Evolutionary conservation across 257 asterid genomes (phyloP).

Genomic region (Jaltomata sinuosa): DNA sequence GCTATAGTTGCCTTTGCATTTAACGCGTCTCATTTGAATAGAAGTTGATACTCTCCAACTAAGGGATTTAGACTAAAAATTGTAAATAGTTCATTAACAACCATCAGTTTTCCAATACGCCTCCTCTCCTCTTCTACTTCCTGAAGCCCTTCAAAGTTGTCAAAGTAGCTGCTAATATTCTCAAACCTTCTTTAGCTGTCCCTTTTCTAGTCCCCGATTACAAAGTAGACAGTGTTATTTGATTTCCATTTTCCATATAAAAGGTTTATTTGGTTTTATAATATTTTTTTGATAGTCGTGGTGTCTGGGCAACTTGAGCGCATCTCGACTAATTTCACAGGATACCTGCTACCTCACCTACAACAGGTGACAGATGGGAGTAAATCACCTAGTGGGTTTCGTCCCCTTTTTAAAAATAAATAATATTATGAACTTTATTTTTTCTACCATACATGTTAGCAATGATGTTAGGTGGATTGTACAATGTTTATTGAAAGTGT

Average conservation of each 20-base stretch:
- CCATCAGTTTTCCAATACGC: not conserved
- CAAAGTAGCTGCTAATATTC: not conserved
- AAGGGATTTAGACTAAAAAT: not conserved
- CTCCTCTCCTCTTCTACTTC: not conserved
- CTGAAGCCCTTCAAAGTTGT: not conserved
- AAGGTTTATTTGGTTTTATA: not conserved
- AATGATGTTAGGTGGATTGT: not conserved
- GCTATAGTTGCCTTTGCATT: not conserved
- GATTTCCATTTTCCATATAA: not conserved
- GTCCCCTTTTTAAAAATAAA: not conserved
- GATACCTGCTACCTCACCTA: not conserved
- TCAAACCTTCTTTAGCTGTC: not conserved
- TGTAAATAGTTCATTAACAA: not conserved
- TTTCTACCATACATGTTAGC: not conserved
- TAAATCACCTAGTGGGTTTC: not conserved
- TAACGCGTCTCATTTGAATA: not conserved
- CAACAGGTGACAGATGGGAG: not conserved
- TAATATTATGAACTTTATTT: not conserved
- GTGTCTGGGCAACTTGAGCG: not conserved
- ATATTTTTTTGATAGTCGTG: not conserved
- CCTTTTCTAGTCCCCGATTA: not conserved
- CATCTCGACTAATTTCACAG: not conserved
- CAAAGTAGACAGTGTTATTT: not conserved
- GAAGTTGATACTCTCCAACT: not conserved
- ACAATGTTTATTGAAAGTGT: not conserved